Percentiles rank a stretch among this genome's conserved stretches.
Evolutionary conservation across 192 early-diverging fungal species (phyloP).

Genomic region (Backusella australiensis): DNA sequence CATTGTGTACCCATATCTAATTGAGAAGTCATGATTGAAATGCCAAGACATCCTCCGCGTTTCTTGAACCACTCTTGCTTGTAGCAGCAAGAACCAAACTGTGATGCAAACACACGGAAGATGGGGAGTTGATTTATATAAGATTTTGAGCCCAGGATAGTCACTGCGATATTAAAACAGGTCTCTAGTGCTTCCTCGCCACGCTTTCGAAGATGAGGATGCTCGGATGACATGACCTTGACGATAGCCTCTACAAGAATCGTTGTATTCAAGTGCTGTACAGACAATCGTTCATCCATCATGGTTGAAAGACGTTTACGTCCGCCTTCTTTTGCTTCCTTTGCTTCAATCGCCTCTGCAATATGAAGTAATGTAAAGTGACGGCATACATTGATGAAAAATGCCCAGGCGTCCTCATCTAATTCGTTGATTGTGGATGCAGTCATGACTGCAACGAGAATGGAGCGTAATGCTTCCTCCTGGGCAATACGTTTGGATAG

Average conservation of each 20-base stretch:
- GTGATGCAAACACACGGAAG: conserved; percentile 76
- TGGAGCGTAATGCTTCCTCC: conserved; percentile 60
- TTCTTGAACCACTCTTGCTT: conserved; percentile 83
- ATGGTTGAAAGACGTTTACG: conserved; percentile 40
- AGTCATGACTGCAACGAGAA: conserved; percentile 63
- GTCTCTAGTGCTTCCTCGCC: conserved; percentile 61
- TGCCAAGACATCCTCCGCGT: conserved; percentile 88
- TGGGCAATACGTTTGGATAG: conserved; percentile 54
- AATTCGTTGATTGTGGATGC: conserved; percentile 59
- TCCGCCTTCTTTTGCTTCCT: conserved; percentile 33
- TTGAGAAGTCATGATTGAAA: conserved; percentile 77
- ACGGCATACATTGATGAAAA: conserved; percentile 62
- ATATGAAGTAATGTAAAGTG: conserved; percentile 78
- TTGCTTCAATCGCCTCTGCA: conserved; percentile 60
- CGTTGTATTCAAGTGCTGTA: conserved; percentile 53
- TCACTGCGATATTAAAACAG: conserved; percentile 57
- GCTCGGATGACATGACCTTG: conserved; percentile 69
- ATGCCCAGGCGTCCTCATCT: conserved; percentile 57
- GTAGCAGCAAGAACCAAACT: conserved; percentile 92
- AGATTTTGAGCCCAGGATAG: conserved; percentile 58
- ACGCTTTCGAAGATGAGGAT: conserved; percentile 51
- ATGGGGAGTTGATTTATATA: conserved; percentile 61
- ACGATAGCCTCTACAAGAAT: conserved; percentile 80
- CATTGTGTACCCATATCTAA: conserved; percentile 86
- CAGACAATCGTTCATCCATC: conserved; percentile 46